phyloP scores from a whole-genome alignment of 139 green algal genomes.

The Micromonas pusilla region DNA sequence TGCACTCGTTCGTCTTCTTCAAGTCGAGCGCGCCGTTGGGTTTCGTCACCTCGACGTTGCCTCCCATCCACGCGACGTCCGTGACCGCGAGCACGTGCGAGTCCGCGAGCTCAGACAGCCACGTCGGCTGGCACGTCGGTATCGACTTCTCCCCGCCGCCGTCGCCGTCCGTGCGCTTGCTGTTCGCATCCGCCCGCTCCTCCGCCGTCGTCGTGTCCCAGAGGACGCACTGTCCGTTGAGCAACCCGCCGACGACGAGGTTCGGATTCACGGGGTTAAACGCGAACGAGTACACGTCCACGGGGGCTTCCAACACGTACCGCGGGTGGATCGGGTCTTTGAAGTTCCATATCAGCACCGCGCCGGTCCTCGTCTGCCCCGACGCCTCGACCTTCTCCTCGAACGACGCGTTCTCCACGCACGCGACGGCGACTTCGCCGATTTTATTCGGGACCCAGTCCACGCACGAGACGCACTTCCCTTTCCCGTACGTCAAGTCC shows the following conservation, averaged over 20 bases:
- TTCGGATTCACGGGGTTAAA: slow-evolving; percentile 69
- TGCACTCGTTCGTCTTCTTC: background rate
- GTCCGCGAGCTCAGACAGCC: slow-evolving; percentile 51
- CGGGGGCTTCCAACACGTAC: slow-evolving; percentile 64
- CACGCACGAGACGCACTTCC: slow-evolving; percentile 59
- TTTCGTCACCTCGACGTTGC: slow-evolving; percentile 46
- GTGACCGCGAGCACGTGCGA: slow-evolving; percentile 57
- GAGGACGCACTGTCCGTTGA: slow-evolving; percentile 60
- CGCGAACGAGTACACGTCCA: slow-evolving; percentile 63
- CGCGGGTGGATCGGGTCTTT: slow-evolving; percentile 73
- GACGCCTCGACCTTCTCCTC: slow-evolving; percentile 50
- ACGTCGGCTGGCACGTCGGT: slow-evolving; percentile 44
- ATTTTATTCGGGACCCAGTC: slow-evolving; percentile 65
- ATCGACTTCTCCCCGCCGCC: slow-evolving; percentile 37
- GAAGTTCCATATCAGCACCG: slow-evolving; percentile 80
- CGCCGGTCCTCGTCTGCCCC: slow-evolving; percentile 42
- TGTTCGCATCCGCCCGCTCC: slow-evolving; percentile 21
- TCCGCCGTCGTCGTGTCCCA: slow-evolving; percentile 38
- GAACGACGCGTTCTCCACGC: slow-evolving; percentile 48
- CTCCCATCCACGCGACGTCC: slow-evolving; percentile 71
- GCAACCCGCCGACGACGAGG: slow-evolving; percentile 60
- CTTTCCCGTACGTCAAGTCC: slow-evolving; percentile 66
- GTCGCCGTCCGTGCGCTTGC: slow-evolving; percentile 2
- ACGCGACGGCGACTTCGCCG: slow-evolving; percentile 61
- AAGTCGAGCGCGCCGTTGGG: slow-evolving; percentile 31